Conservation (phyloP, 192 early-diverging fungal genomes). For the Chytriomyces sp. region DNA sequence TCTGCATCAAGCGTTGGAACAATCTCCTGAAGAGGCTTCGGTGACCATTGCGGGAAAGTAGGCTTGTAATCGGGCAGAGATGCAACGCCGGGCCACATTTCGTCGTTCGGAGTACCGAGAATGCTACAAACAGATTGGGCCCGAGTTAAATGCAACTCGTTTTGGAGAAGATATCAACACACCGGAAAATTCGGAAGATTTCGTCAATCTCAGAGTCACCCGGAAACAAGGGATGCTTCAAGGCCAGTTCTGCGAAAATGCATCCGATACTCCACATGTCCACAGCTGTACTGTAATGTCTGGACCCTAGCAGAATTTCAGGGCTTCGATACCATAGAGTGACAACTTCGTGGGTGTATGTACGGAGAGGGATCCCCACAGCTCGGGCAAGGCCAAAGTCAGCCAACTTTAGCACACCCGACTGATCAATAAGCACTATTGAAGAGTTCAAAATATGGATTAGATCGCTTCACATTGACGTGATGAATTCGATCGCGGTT, state of each 20-base stretch:
- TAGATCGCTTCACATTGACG: background rate
- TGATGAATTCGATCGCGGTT: conserved; percentile 21
- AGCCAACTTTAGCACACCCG: conserved; percentile 86
- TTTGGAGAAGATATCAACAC: background rate
- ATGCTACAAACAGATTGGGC: conserved; percentile 35
- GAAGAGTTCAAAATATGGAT: background rate
- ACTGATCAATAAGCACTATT: conserved; percentile 83
- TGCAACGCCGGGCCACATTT: conserved; percentile 78
- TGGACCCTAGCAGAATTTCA: conserved; percentile 91
- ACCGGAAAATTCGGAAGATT: conserved; percentile 89
- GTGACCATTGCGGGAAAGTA: conserved; percentile 76
- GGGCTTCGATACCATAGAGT: conserved; percentile 41
- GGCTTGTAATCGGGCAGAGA: conserved; percentile 81
- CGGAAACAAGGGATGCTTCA: conserved; percentile 81
- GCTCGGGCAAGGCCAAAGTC: conserved; percentile 96
- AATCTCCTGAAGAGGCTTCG: conserved; percentile 51
- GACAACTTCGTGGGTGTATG: conserved; percentile 87
- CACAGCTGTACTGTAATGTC: conserved; percentile 88
- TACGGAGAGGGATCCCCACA: conserved; percentile 87
- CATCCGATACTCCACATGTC: conserved; percentile 99
- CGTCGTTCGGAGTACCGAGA: conserved; percentile 81
- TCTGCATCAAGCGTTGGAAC: conserved; percentile 62
- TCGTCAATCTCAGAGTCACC: conserved; percentile 91
- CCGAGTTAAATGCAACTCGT: background rate
- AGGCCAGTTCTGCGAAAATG: conserved; percentile 95